Conservation (phyloP, 257 asterid genomes). For the Lycium barbarum region DNA sequence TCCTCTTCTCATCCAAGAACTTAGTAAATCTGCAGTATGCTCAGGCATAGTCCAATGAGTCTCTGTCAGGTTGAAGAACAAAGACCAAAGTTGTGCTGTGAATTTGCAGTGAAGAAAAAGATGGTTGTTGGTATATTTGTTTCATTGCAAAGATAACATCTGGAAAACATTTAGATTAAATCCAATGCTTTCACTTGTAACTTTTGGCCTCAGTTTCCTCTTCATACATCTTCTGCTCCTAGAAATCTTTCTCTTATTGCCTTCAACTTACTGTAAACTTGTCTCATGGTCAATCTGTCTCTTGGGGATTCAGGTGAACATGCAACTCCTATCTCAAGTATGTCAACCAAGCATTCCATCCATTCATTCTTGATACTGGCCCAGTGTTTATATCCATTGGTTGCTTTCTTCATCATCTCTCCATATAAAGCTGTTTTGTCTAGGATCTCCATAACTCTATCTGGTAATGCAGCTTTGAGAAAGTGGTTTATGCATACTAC, state of each 20-base stretch:
- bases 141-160: too few relatives aligned
- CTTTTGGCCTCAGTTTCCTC: constrained; percentile 2
- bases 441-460: constrained; percentile 31
- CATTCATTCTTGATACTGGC: neutral
- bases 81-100: too few relatives aligned
- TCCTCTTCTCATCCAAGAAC: too few relatives aligned
- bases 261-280: constrained; percentile 21
- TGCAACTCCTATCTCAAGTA: constrained; percentile 33
- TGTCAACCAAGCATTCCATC: constrained; percentile 28
- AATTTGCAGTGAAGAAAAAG: too few relatives aligned
- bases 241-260: neutral
- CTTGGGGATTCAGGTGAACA: constrained; percentile 39
- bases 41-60: too few relatives aligned
- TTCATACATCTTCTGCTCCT: neutral
- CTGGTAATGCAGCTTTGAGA: constrained; percentile 30
- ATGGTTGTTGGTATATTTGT: too few relatives aligned
- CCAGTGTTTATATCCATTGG: neutral
- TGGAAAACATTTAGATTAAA: neutral
- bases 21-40: too few relatives aligned
- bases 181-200: constrained; percentile 3
- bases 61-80: too few relatives aligned
- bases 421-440: constrained; percentile 36
- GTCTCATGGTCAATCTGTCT: constrained; percentile 35
- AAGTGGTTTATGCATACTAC: neutral
- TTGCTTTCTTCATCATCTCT: neutral